Conservation (phyloP, 192 early-diverging fungal species). For the Chytriomyces sp. region DNA sequence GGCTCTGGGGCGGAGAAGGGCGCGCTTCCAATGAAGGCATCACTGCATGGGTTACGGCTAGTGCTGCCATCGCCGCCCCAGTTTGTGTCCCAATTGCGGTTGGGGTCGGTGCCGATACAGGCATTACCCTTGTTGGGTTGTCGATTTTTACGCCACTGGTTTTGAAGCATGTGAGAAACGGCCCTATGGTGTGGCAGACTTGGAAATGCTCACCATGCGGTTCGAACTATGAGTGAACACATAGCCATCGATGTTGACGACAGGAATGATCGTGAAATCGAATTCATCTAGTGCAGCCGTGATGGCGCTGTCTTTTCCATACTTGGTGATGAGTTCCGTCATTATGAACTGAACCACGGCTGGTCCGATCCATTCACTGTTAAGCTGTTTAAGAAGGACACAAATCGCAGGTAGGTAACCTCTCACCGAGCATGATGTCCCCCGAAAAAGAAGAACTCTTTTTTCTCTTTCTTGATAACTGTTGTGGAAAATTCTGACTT, state of each 20-base stretch:
- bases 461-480: neutral
- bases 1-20: conserved; percentile 58
- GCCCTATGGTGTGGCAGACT: neutral
- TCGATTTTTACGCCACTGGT: conserved; percentile 66
- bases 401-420: neutral
- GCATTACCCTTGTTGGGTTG: conserved; percentile 53
- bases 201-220: conserved; percentile 42
- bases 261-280: conserved; percentile 61
- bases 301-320: conserved; percentile 50
- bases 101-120: conserved; percentile 65
- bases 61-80: conserved; percentile 55
- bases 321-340: conserved; percentile 49
- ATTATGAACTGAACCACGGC: conserved; percentile 61
- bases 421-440: conserved; percentile 32
- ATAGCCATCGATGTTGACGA: conserved; percentile 69
- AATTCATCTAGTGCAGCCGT: conserved; percentile 52
- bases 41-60: conserved; percentile 60
- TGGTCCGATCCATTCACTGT: conserved; percentile 50
- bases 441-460: conserved; percentile 37
- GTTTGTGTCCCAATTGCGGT: conserved; percentile 63
- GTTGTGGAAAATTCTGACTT: neutral
- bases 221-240: conserved; percentile 55
- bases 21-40: conserved; percentile 55
- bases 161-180: neutral
- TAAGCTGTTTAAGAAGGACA: conserved; percentile 9